Base-by-base conservation (phyloP, 225 moss, liverwort and hornwort species). In the Lunularia cruciata region DNA sequence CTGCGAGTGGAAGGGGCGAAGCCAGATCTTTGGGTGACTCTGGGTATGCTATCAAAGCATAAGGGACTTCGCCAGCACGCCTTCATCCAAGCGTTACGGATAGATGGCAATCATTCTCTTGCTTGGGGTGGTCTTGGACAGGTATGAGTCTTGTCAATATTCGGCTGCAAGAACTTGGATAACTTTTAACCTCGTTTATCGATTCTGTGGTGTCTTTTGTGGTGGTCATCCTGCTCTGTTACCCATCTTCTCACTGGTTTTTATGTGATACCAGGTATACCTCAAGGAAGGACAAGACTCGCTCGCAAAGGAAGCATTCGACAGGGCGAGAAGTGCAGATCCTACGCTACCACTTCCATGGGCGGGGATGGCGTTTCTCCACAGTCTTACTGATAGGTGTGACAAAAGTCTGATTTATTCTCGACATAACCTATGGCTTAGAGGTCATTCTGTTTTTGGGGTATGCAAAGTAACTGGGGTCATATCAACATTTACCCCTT, bases 61-160 rank as follows among this genome's bases (percentile, higher is more conserved):
- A 93, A 85, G 67, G 90, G 86, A 40, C 86, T 93, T 60, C 86
- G 89, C 60, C 98, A 98, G 36, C 98, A 98, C 78, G 80, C 90
- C 19, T 93, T 90, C 60, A 93, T 98, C 67, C 98, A 91, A 78
- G 98, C 98, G 63, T 85, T 98, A 67, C 86, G 86, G 74, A 77
- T 98, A 71, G 89, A 98, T 88, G 88, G 85, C 65, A 89, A 88
- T 85, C 93, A 98, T 89, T 82, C 86, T 62, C 81, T 74, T 45
- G 88, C 98, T 54, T 98, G 98, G 98, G 91, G 90, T 73, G 87
- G 88, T 51, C 85, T 98, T 48, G 98, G 98, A 71, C 93, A 96
- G 90, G 95, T 74, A 70, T 43, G 67, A 48, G 13, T 42, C 30
- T 43, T 39, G 47, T 28, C 0, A 57, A 9, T 3, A 35, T 10